phyloP scores from a whole-genome alignment of 1,139 yeast species.

The Schizosaccharomyces versatilis region DNA sequence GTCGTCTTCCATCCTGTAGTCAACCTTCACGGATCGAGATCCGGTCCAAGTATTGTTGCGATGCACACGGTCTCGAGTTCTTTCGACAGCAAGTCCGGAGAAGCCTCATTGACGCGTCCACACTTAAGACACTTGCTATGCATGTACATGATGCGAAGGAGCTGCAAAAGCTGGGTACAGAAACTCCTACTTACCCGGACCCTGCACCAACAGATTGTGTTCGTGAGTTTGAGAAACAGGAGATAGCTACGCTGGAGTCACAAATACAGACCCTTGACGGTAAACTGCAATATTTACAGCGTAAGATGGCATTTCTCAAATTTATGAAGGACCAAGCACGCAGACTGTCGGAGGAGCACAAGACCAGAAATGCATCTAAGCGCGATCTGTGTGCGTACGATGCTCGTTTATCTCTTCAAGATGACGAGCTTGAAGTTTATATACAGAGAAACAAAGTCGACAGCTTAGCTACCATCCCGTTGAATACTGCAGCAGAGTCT shows the following conservation, averaged over 20 bases:
- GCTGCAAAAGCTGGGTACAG: conserved; percentile 19
- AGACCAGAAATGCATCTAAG: conserved; percentile 15
- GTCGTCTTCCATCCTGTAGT: conserved; percentile 39
- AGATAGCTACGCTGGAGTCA: conserved; percentile 3
- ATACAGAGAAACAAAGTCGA: conserved; percentile 10
- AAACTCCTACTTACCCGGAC: conserved; percentile 17
- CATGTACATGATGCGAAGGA: conserved; percentile 20
- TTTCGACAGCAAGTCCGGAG: conserved; percentile 19
- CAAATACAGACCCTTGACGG: conserved; percentile 4
- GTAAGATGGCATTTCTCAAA: conserved; percentile 10
- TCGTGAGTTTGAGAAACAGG: neutral
- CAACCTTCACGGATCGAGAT: conserved; percentile 27
- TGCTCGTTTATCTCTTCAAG: conserved; percentile 15
- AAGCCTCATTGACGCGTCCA: conserved; percentile 10
- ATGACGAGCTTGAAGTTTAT: conserved; percentile 4
- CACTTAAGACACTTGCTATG: conserved; percentile 20
- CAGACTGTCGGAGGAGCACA: conserved; percentile 5
- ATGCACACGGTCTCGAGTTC: conserved; percentile 45
- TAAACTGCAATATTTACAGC: conserved; percentile 10
- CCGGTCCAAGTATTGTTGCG: conserved; percentile 49
- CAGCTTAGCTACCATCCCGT: conserved; percentile 8
- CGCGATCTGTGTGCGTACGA: conserved; percentile 26
- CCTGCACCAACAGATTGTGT: conserved; percentile 11
- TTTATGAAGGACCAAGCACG: conserved; percentile 13
- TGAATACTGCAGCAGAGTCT: conserved; percentile 13